Evolutionary conservation across 176 grass and related monocot genomes (phyloP), one percentile per base, ranked within the genome.

Genomic region (Otatea glauca): DNA sequence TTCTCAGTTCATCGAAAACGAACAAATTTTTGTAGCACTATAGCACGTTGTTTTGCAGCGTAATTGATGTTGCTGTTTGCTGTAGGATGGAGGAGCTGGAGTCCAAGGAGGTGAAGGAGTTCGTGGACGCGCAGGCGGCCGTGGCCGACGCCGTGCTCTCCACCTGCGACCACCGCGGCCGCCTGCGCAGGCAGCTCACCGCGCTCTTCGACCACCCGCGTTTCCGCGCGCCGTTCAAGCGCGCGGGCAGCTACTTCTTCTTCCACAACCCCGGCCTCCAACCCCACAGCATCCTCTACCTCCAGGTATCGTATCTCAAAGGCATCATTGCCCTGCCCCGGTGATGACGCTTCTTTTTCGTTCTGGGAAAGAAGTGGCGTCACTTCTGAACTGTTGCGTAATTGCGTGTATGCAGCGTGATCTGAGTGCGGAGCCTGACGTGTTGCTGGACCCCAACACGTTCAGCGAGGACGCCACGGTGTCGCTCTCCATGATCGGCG

Each of bases 31-130:
- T 10, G 15, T 25, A 24, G n/a, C 0, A 14, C 5, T 20, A 4
- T 29, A 29, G 11, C 59, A 54, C 18, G n/a, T 21, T 20, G 8
- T 18, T 32, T 24, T 41, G 67, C 0, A 53, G 39, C 38, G 42
- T 42, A 58, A 32, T 13, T 7, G 20, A 65, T 21, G 10, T 62
- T 56, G 12, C 44, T 11, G 81, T 60, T 16, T 27, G 5, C 6
- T 59, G 29, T 9, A 97, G 95, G 95, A 91, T 97, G 95, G 95
- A 98, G 92, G 85, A 98, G 69, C 91, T 92, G 61, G 95, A 94
- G 8, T 86, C 92, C 9, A 34, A 86, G 62, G 91, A 98, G 72
- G 80, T 85, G 79, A 87, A 92, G 85, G 87, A 90, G 76, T 98
- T 90, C 78, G 95, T 98, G 85, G 85, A 75, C 79, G 70, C 72